phyloP scores from a whole-genome alignment of 441 rosid genomes.

The Bocquillonia castaneifolia region DNA sequence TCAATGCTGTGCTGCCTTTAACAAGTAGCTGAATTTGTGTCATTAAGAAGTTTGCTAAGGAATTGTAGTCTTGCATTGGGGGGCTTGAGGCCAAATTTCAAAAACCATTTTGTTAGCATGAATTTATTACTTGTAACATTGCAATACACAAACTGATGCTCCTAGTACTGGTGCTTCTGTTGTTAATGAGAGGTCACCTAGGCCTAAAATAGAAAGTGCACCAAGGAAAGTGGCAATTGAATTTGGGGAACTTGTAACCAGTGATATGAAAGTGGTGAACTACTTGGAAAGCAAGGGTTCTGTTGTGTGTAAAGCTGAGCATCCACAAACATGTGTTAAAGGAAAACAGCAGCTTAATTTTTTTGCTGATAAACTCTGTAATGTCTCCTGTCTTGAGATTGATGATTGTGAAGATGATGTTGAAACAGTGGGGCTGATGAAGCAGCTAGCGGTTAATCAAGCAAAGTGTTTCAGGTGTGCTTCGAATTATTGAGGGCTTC shows the following conservation, averaged over 20 bases:
- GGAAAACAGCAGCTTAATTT: constrained; percentile 62
- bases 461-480: constrained; percentile 84
- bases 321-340: constrained; percentile 72
- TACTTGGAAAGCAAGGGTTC: constrained; percentile 85
- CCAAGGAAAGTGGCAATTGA: constrained; percentile 90
- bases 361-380: constrained; percentile 62
- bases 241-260: constrained; percentile 86
- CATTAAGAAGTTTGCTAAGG: too few relatives aligned
- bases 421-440: constrained; percentile 88
- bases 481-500: constrained; percentile 81
- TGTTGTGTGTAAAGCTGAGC: constrained; percentile 89
- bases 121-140: too few relatives aligned
- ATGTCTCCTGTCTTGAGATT: constrained; percentile 63
- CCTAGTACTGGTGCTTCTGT: constrained; percentile 39
- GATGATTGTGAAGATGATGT: constrained; percentile 87
- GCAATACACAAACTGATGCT: too few relatives aligned
- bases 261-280: constrained; percentile 76
- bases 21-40: too few relatives aligned
- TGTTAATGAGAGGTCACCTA: constrained; percentile 53
- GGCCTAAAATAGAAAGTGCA: constrained; percentile 68
- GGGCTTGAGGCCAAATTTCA: too few relatives aligned
- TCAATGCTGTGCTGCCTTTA: too few relatives aligned
- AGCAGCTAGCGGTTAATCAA: constrained; percentile 86
- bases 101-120: too few relatives aligned
- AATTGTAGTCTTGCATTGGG: too few relatives aligned